phyloP scores from a whole-genome alignment of 805 yeast genomes.

The Torulaspora delbrueckii region DNA sequence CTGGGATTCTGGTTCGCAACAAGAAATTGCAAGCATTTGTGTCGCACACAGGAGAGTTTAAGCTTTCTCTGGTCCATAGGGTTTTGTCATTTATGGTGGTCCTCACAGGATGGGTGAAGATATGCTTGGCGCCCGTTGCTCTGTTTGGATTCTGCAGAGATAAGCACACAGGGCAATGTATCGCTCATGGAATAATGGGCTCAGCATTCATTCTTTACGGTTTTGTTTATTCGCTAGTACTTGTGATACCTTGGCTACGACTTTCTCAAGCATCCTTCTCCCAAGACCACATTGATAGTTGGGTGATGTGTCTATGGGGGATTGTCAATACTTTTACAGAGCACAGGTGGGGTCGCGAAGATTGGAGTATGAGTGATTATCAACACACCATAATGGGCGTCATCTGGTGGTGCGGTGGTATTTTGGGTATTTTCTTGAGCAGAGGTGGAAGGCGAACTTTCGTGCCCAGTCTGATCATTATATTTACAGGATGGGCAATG shows the following conservation, averaged over 20 bases:
- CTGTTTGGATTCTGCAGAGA: slow-evolving; percentile 84
- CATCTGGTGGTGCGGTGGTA: slow-evolving; percentile 93
- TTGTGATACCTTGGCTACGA: slow-evolving; percentile 72
- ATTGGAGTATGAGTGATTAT: slow-evolving; percentile 88
- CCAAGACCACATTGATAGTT: slow-evolving; percentile 82
- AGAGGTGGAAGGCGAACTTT: slow-evolving; percentile 64
- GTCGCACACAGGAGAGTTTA: slow-evolving; percentile 37
- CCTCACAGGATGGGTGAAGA: slow-evolving; percentile 71
- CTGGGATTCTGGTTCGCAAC: slow-evolving; percentile 39
- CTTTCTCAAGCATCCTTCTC: slow-evolving; percentile 47
- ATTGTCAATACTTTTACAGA: slow-evolving; percentile 92
- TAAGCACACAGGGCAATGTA: slow-evolving; percentile 84
- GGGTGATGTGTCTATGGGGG: slow-evolving; percentile 84
- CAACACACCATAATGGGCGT: slow-evolving; percentile 97
- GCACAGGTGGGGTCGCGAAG: slow-evolving; percentile 87
- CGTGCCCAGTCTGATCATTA: slow-evolving; percentile 74
- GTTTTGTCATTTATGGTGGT: slow-evolving; percentile 43
- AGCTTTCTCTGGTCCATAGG: slow-evolving; percentile 39
- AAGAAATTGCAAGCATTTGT: slow-evolving; percentile 36
- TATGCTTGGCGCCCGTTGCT: slow-evolving; percentile 76
- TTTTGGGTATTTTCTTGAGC: slow-evolving; percentile 74
- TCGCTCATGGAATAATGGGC: slow-evolving; percentile 98
- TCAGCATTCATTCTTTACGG: slow-evolving; percentile 80
- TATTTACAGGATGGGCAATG: slow-evolving; percentile 94
- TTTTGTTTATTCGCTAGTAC: slow-evolving; percentile 57